Evolutionary conservation across 169 alveolate genomes (phyloP), one percentile per base, ranked within the genome.

Genomic region (Eimeria tenella): DNA sequence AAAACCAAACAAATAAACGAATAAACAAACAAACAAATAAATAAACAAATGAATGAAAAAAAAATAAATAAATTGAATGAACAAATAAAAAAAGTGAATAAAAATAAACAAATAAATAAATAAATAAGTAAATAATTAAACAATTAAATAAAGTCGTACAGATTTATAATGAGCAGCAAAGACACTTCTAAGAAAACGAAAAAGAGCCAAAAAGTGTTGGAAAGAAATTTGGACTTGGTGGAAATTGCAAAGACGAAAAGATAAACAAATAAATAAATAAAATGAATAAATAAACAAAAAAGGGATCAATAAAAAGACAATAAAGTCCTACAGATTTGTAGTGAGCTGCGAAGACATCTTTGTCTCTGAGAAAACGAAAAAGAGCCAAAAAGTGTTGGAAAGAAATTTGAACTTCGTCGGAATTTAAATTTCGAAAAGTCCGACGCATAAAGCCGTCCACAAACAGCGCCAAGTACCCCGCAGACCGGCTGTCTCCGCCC

Each of bases 291-390:
- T 9, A 9, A 70, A 8, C 1, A 6, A 7, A 10, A 13, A 42
- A 8, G 4, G 77, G 11, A 21, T 1, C 50, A 68, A 68, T 68
- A 68, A 7, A 68, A 21, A 15, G 9, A 15, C 1, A 19, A 11
- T 15, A 19, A 21, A 19, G 21, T 7, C 86, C 62, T 21, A 82
- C 95, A 70, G 86, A 93, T 74, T 92, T 93, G 92, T 95, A 95
- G 84, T 87, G 65, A n/a, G 90, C 93, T 65, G 93, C 96, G 53
- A 95, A 95, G 81, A 95, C 90, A 31, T 95, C 96, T 82, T 95
- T 95, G 86, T 95, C 96, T 50, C 71, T 91, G 56, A 95, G 82
- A 58, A 77, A 95, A 62, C 96, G 94, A 58, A 58, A 58, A 10
- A 58, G 19, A 0, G 19, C 19, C 19, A 58, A 58, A 10, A 58